Percentiles rank a stretch among this genome's conserved stretches.
phyloP scores from a whole-genome alignment of 306 rosid species.

The Glycine soja region DNA sequence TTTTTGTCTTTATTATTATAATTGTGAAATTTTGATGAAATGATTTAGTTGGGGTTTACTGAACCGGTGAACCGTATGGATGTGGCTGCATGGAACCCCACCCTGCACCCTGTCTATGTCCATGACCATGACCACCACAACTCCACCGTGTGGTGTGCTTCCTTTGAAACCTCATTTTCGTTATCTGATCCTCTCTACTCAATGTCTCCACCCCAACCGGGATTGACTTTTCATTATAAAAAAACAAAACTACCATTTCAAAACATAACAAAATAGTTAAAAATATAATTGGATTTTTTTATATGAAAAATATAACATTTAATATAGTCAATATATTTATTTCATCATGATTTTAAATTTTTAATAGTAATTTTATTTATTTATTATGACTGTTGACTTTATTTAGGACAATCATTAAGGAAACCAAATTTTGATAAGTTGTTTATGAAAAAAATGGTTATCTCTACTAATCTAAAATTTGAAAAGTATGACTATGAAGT shows the following conservation, averaged over 20 bases:
- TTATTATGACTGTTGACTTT: neutral
- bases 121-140: neutral
- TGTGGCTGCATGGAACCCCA: conserved; percentile 23
- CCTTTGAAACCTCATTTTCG: conserved; percentile 49
- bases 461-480: neutral
- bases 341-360: neutral
- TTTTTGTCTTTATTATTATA: neutral
- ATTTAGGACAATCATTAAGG: neutral
- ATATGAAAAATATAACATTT: neutral
- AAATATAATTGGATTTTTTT: neutral
- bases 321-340: neutral
- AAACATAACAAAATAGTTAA: neutral
- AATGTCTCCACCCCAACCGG: conserved; percentile 16
- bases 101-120: conserved; percentile 24
- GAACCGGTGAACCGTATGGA: conserved; percentile 13
- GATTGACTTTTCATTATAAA: neutral
- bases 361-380: neutral
- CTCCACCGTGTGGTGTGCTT: conserved; percentile 1
- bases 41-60: neutral
- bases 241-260: too few relatives aligned
- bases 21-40: conserved; percentile 3
- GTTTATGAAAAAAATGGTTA: neutral
- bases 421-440: neutral
- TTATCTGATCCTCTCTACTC: conserved; percentile 49
- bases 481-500: conserved; percentile 18